These are phyloP conservation scores for Neophaeococcomyces aloes DNA, from an alignment of 2,329 filamentous ascomycete genomes.

Conservation along the genomic window DNA sequence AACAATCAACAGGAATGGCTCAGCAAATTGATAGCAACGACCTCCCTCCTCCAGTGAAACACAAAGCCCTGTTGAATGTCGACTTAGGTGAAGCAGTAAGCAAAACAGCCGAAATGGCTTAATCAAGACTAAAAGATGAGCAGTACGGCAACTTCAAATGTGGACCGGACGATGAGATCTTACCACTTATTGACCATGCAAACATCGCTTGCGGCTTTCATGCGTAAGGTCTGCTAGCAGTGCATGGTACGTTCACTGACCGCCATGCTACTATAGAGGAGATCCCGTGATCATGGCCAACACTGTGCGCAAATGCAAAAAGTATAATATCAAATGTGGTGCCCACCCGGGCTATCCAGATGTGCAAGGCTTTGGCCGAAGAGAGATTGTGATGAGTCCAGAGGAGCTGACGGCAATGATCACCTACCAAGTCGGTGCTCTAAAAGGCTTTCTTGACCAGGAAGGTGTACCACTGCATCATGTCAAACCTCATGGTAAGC, in stretches of 20 bases:
- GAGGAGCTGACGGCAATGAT: constrained; percentile 49
- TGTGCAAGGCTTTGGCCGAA: constrained; percentile 50
- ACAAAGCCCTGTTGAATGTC: constrained; percentile 41
- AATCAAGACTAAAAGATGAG: constrained; percentile 7
- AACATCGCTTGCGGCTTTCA: constrained; percentile 54
- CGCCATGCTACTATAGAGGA: constrained; percentile 27
- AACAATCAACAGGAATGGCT: constrained; percentile 10
- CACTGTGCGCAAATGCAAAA: constrained; percentile 49
- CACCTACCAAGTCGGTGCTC: constrained; percentile 54
- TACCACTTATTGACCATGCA: constrained; percentile 51
- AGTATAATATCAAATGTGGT: constrained; percentile 46
- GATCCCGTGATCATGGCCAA: constrained; percentile 56
- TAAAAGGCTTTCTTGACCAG: constrained; percentile 48
- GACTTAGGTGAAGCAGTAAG: constrained; percentile 37
- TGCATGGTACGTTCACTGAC: constrained; percentile 8
- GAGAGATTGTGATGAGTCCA: constrained; percentile 49
- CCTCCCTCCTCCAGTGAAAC: constrained; percentile 33
- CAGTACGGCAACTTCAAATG: constrained; percentile 37
- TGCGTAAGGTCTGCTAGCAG: constrained; percentile 24
- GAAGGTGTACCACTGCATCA: constrained; percentile 49
- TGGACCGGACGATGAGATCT: constrained; percentile 51
- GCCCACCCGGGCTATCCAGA: constrained; percentile 58
- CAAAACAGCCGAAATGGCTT: background rate
- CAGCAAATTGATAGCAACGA: constrained; percentile 5
- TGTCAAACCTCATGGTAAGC: constrained; percentile 52